Percentiles rank a stretch among this genome's conserved stretches.
These are phyloP conservation scores for Vaucheria bursata DNA, from an alignment of 352 stramenopile species.

Conservation along the genomic window DNA sequence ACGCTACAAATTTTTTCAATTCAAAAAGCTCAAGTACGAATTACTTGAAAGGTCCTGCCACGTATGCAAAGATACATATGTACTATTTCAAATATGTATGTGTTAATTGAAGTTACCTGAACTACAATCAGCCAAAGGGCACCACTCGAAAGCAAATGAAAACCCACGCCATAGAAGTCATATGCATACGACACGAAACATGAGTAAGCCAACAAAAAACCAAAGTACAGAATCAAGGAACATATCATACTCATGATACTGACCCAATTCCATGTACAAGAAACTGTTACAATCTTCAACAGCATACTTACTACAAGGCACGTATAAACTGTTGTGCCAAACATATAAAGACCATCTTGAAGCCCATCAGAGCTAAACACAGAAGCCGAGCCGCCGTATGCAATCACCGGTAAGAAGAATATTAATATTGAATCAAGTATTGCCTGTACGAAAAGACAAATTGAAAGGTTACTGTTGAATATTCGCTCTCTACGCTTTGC, in stretches of 20 bases:
- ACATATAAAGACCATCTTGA: slow-evolving; percentile 35
- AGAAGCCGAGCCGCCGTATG: slow-evolving; percentile 13
- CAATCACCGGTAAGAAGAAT: slow-evolving; percentile 40
- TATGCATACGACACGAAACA: slow-evolving; percentile 19
- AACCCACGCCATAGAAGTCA: slow-evolving; percentile 40
- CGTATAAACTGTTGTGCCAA: slow-evolving; percentile 44
- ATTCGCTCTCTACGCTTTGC: no score
- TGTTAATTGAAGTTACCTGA: slow-evolving; percentile 31
- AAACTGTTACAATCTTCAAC: slow-evolving; percentile 24
- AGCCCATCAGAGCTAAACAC: slow-evolving; percentile 24
- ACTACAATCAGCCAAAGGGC: slow-evolving; percentile 38
- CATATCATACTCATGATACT: slow-evolving; percentile 23
- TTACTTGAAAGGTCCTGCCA: no score
- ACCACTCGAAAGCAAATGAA: slow-evolving; percentile 15
- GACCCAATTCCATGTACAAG: slow-evolving; percentile 29
- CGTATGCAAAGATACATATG: no score
- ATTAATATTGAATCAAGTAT: slow-evolving; percentile 49
- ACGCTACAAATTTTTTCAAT: no score
- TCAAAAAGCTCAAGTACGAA: no score
- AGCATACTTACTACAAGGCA: slow-evolving; percentile 36
- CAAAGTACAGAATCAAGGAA: slow-evolving; percentile 40
- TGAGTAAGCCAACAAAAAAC: slow-evolving; percentile 38
- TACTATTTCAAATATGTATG: no score
- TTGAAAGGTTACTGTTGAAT: no score
- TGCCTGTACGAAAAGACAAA: slow-evolving; percentile 46